Conservation (phyloP, 345 rosid species). For the Brassica rapa region DNA sequence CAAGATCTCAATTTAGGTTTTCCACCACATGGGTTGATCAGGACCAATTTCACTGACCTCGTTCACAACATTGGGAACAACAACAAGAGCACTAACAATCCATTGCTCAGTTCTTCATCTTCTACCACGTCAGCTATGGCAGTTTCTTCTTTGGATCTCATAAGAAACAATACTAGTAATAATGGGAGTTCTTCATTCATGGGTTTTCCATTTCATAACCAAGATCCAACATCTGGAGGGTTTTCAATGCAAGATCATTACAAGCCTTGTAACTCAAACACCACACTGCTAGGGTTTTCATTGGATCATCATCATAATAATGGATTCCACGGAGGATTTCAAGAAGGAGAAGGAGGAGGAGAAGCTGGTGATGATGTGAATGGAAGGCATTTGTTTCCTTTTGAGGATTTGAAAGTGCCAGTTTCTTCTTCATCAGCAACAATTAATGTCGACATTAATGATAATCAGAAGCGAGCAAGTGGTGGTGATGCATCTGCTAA, state of each 20-base stretch:
- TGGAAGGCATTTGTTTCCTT: conserved; percentile 81
- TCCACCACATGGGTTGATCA: conserved; percentile 52
- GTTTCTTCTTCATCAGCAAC: conserved; percentile 48
- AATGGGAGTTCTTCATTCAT: conserved; percentile 61
- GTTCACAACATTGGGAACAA: conserved; percentile 51
- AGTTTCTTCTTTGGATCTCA: conserved; percentile 64
- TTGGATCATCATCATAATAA: conserved; percentile 71
- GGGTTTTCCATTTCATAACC: conserved; percentile 59
- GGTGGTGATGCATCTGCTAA: conserved; percentile 45
- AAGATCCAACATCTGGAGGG: conserved; percentile 58
- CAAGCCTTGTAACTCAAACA: conserved; percentile 55
- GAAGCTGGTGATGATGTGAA: conserved; percentile 47
- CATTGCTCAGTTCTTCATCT: conserved; percentile 40
- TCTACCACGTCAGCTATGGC: conserved; percentile 39
- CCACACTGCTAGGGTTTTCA: conserved; percentile 61
- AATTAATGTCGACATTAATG: conserved; percentile 40
- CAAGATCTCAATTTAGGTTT: conserved; percentile 89
- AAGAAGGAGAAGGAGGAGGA: conserved; percentile 28
- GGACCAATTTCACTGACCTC: conserved; percentile 59
- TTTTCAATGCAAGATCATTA: conserved; percentile 72
- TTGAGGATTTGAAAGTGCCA: conserved; percentile 81
- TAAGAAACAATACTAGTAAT: conserved; percentile 65
- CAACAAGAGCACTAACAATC: conserved; percentile 39
- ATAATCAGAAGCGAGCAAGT: conserved; percentile 55
- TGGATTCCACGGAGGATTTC: conserved; percentile 53